A percentile compares a stretch with the other conserved stretches of the same genome.
Evolutionary conservation across 2,329 filamentous ascomycete species (phyloP).

Genomic region (Trichophyton rubrum): DNA sequence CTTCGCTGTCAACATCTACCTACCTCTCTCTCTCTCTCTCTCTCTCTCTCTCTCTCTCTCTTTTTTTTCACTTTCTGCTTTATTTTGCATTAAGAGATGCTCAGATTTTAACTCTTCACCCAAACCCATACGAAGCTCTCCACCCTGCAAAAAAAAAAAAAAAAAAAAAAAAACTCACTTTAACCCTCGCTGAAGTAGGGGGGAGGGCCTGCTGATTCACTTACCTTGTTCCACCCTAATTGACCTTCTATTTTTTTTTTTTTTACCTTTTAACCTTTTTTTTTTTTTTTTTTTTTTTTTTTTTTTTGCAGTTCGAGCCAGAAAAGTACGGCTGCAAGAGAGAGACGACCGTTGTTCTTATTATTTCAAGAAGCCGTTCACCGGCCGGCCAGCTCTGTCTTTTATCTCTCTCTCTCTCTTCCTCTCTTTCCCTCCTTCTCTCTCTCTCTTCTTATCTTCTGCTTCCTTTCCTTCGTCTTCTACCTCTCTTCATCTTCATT

Average conservation of each 20-base stretch:
- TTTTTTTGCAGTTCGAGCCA: no score
- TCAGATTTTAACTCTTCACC: neutral
- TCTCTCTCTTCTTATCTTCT: neutral
- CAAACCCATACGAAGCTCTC: slow-evolving; percentile 4
- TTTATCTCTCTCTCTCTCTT: neutral
- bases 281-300: no score
- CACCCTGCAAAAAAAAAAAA: neutral
- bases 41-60: neutral
- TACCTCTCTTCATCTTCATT: neutral
- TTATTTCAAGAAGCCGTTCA: neutral
- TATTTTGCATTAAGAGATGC: neutral
- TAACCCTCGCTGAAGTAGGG: neutral
- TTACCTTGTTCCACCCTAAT: slow-evolving; percentile 2
- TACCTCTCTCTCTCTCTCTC: neutral
- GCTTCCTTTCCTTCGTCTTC: neutral
- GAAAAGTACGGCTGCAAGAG: neutral
- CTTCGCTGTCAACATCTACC: neutral
- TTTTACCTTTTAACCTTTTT: neutral
- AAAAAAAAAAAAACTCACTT: neutral
- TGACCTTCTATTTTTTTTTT: neutral
- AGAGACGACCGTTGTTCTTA: neutral
- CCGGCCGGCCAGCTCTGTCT: slow-evolving; percentile 3
- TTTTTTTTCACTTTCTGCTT: neutral
- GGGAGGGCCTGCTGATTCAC: neutral
- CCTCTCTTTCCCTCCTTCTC: neutral